Base-by-base conservation (phyloP, 2,329 filamentous ascomycete species). In the Colletotrichum liriopes region DNA sequence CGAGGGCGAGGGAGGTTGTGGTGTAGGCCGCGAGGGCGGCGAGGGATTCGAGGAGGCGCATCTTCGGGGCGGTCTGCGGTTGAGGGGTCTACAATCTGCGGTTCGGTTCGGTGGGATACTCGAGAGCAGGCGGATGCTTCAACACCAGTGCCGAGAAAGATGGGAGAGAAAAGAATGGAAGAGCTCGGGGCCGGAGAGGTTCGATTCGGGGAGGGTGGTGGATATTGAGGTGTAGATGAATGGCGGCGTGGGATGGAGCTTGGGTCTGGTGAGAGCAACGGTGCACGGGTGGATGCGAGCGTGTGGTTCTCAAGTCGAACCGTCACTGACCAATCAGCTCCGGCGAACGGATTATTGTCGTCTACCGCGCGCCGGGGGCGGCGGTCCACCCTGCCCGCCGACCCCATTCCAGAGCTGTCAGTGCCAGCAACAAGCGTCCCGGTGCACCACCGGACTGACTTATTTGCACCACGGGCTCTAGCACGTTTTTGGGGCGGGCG, bases 1-100 rank as follows among this genome's bases (percentile, higher is more conserved):
- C 76, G 52, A 74, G 52, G 56, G 80, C 75, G 56, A 79, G 75
- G 56, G 81, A 75, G 41, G 82, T 76, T 74, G 84, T 77, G 62
- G 79, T 74, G 65, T 76, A 74, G 84, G 80, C 75, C 63, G 83
- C 78, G 64, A 84, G 73, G 72, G 84, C 77, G 74, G 77, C 65
- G 64, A 82, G 73, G 72, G 81, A 67, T 58, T 77, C 43, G 62
- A 81, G 74, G 77, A 82, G 74, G 59, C 77, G 82, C 82, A 87
- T 84, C 35, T 61, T 74, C 74, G 76, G 55, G 12, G 61, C 67
- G 75, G 76, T 58, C 65, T 73, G 43, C 41, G 45, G 63, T 47
- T 47, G 54, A 51, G 68, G 43, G 43, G 14, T 23, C 5, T 23
- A 9, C 26, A 29, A 16, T 41, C 66, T 68, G 70, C 60, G 69